These are phyloP conservation scores for Geosmithia morbida DNA, from an alignment of 2,329 filamentous ascomycete species.

Conservation along the genomic window DNA sequence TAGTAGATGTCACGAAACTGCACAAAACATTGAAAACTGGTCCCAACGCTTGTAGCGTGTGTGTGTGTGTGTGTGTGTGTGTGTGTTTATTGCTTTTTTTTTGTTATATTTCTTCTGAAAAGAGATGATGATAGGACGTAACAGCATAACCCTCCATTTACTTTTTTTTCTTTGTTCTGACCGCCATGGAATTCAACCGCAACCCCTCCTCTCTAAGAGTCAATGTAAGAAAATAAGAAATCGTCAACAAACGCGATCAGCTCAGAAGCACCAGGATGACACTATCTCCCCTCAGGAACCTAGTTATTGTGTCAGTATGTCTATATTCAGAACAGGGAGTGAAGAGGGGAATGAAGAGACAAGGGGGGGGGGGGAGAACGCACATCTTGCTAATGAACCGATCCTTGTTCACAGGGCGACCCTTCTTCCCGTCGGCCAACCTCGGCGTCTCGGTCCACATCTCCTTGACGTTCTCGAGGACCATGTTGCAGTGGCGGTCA, in stretches of 20 bases:
- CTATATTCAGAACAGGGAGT: background rate
- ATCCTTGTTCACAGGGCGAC: constrained; percentile 89
- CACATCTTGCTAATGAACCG: constrained; percentile 96
- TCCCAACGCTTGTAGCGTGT: constrained; percentile 1
- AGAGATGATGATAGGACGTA: background rate
- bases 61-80: too few relatives aligned
- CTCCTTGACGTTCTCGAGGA: constrained; percentile 83
- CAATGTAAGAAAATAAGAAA: background rate
- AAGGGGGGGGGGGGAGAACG: constrained; percentile 15
- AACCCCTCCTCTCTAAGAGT: background rate
- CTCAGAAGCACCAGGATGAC: constrained; percentile 79
- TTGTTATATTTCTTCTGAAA: too few relatives aligned
- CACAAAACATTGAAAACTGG: background rate
- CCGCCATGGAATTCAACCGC: too few relatives aligned
- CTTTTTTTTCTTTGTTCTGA: too few relatives aligned
- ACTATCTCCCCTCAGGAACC: constrained; percentile 76
- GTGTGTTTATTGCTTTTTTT: too few relatives aligned
- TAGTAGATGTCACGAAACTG: too few relatives aligned
- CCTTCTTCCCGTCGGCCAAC: constrained; percentile 74
- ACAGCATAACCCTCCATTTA: background rate
- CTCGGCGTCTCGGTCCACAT: constrained; percentile 97
- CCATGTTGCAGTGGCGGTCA: constrained; percentile 98
- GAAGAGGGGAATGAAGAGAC: too few relatives aligned
- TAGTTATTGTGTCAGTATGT: constrained; percentile 16
- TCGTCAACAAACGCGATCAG: constrained; percentile 19